These are phyloP conservation scores for Plectosphaerella sp. DNA, from an alignment of 2,329 filamentous ascomycete genomes.

Conservation along the genomic window DNA sequence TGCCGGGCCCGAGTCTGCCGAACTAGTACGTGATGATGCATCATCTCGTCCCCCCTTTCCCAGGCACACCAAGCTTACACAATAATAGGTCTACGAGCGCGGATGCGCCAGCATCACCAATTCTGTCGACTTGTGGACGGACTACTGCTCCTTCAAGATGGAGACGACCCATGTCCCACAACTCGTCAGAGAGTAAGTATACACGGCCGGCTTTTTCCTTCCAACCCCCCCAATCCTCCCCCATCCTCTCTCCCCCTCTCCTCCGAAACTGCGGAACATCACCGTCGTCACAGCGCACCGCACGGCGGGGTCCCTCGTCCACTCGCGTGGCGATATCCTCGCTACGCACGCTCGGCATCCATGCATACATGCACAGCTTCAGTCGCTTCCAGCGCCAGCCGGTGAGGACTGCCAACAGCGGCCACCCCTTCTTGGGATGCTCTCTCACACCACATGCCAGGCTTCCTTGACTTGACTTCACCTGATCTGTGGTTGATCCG, in stretches of 20 bases:
- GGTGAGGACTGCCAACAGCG: conserved; percentile 70
- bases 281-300: conserved; percentile 39
- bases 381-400: conserved; percentile 30
- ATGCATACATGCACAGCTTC: not conserved
- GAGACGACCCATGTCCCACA: conserved; percentile 93
- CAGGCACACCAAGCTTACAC: not conserved
- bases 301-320: conserved; percentile 23
- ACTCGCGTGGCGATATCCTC: not conserved
- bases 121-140: conserved; percentile 94
- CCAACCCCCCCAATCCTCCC: conserved; percentile 27
- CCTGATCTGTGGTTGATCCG: conserved; percentile 30
- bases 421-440: conserved; percentile 51
- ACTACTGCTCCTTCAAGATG: conserved; percentile 97
- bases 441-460: conserved; percentile 64
- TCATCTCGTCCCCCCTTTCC: not conserved
- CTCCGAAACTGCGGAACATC: conserved; percentile 39
- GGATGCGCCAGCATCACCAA: conserved; percentile 89
- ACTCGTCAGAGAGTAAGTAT: conserved; percentile 99
- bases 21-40: conserved; percentile 65
- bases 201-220: conserved; percentile 54
- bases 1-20: conserved; percentile 90
- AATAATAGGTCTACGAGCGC: conserved; percentile 78
- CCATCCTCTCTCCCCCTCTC: conserved; percentile 40
- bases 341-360: not conserved
- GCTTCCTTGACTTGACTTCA: conserved; percentile 48